A percentile compares a stretch with the other conserved stretches of the same genome.
Evolutionary conservation across 495 filamentous ascomycete genomes (phyloP).

Genomic region (Glutinoglossum americanum): DNA sequence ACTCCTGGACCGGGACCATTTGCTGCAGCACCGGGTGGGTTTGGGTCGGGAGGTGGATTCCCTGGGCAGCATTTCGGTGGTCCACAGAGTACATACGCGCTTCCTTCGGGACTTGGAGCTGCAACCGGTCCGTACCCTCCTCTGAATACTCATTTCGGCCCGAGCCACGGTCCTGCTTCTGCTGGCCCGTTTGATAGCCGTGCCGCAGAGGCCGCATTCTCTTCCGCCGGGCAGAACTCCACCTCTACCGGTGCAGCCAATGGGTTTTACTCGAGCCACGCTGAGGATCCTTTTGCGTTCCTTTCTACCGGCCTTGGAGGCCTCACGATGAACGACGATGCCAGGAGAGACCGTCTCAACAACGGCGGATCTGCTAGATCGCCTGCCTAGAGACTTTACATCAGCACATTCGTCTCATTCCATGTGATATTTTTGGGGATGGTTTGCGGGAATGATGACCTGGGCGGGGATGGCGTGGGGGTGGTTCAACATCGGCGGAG

Average conservation of each 20-base stretch:
- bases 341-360: slow-evolving; percentile 52
- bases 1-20: slow-evolving; percentile 73
- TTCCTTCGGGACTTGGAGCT: slow-evolving; percentile 76
- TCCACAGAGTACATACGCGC: slow-evolving; percentile 70
- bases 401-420: slow-evolving; percentile 2
- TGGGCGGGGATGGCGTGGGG: slow-evolving; percentile 5
- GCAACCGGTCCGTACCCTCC: slow-evolving; percentile 56
- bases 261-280: slow-evolving; percentile 32
- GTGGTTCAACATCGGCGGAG: not conserved
- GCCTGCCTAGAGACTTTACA: slow-evolving; percentile 18
- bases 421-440: slow-evolving; percentile 2
- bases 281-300: slow-evolving; percentile 74
- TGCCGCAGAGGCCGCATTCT: slow-evolving; percentile 77
- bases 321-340: slow-evolving; percentile 59
- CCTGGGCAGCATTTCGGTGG: slow-evolving; percentile 72
- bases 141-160: slow-evolving; percentile 50
- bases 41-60: slow-evolving; percentile 52
- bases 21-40: slow-evolving; percentile 40
- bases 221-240: slow-evolving; percentile 57
- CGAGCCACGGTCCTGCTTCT: slow-evolving; percentile 45
- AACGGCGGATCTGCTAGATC: slow-evolving; percentile 27
- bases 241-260: slow-evolving; percentile 30
- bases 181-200: slow-evolving; percentile 84
- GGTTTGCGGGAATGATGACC: slow-evolving; percentile 10
- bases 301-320: slow-evolving; percentile 62